Conservation (phyloP, 1,284 basidiomycete genomes). For the Ganoderma lucidum region DNA sequence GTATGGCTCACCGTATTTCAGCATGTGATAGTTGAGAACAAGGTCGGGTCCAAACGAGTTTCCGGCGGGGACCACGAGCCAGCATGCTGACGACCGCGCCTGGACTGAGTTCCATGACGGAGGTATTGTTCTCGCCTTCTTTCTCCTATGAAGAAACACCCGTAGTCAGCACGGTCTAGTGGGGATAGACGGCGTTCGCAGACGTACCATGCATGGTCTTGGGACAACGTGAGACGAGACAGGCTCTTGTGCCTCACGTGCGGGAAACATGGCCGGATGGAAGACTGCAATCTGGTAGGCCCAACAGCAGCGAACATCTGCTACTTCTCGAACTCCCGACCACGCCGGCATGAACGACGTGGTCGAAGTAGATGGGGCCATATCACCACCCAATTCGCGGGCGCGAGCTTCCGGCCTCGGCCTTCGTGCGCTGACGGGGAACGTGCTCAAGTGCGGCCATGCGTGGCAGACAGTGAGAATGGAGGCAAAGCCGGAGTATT, state of each 20-base stretch:
- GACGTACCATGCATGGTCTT: conserved; percentile 16
- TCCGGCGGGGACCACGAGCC: not conserved
- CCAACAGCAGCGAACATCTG: conserved; percentile 4
- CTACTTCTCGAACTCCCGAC: not conserved
- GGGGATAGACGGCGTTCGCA: not conserved
- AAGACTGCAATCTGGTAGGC: not conserved
- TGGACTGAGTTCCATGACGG: not conserved
- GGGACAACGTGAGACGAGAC: conserved; percentile 10
- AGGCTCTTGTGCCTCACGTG: not conserved
- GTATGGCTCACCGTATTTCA: not conserved
- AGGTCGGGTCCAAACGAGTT: not conserved
- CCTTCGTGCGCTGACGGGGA: conserved; percentile 21
- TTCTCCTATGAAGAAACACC: not conserved
- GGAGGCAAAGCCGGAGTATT: conserved; percentile 19
- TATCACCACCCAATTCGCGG: conserved; percentile 22
- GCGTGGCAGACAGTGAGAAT: conserved; percentile 32
- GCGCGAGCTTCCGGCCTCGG: conserved; percentile 16
- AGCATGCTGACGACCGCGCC: not conserved
- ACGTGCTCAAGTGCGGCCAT: conserved; percentile 19
- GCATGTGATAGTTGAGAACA: not conserved
- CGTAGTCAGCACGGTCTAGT: not conserved
- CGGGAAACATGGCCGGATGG: not conserved
- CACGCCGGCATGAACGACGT: conserved; percentile 16
- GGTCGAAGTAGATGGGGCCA: conserved; percentile 23
- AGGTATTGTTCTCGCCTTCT: not conserved